Conservation (phyloP, 169 alveolate species). For the Plasmodium billcollinsi region DNA sequence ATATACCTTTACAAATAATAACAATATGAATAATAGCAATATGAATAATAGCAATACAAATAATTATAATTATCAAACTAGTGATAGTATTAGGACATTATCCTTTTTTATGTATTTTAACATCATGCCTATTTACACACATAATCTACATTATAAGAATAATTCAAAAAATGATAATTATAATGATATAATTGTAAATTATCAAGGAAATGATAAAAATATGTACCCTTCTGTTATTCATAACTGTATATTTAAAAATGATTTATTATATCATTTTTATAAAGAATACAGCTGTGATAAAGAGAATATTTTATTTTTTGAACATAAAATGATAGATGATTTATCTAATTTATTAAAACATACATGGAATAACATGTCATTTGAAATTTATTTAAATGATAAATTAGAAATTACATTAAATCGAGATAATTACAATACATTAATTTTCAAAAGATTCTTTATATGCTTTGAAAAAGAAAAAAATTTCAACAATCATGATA, state of each 20-base stretch:
- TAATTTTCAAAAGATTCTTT: constrained; percentile 28
- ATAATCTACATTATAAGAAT: background rate
- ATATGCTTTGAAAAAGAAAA: constrained; percentile 10
- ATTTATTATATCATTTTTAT: constrained; percentile 3
- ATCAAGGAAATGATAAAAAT: background rate
- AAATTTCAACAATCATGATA: background rate
- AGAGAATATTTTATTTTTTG: background rate
- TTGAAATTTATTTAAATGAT: background rate
- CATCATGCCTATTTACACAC: background rate
- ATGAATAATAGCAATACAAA: no score
- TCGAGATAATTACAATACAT: background rate
- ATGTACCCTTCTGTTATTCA: background rate
- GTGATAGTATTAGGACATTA: background rate
- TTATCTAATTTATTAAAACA: constrained; percentile 10
- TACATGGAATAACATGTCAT: constrained; percentile 4
- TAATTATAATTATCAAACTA: no score
- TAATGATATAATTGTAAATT: background rate
- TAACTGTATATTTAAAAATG: constrained; percentile 2
- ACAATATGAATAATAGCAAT: no score
- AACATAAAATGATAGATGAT: constrained; percentile 1
- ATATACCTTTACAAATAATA: no score
- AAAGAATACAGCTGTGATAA: constrained; percentile 25
- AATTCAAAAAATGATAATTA: background rate
- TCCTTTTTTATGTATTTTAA: constrained; percentile 15
- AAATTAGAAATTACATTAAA: background rate